Percentiles rank a stretch among this genome's conserved stretches.
Conservation (phyloP, 257 asterid species). For the Solanum dulcamara region DNA sequence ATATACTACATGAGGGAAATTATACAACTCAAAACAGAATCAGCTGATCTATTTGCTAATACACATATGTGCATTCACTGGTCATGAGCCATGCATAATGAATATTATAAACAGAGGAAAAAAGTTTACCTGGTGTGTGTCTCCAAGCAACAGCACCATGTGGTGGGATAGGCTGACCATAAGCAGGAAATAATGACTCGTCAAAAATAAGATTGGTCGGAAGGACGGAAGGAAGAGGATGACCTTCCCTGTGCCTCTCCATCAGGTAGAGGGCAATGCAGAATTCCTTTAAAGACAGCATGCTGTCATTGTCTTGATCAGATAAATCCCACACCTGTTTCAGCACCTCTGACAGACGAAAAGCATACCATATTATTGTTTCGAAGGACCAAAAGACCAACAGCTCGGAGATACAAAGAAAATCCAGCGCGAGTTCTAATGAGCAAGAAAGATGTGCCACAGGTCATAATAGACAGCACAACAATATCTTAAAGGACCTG, state of each 20-base stretch:
- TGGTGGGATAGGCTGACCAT: constrained; percentile 40
- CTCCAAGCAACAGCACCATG: constrained; percentile 57
- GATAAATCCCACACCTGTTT: constrained; percentile 98
- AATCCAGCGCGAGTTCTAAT: neutral
- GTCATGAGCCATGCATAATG: neutral
- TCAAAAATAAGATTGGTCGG: constrained; percentile 64
- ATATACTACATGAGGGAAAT: neutral
- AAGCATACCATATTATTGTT: neutral
- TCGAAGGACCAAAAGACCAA: neutral
- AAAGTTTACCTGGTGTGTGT: constrained; percentile 49
- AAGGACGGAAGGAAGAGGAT: constrained; percentile 59
- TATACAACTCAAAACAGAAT: neutral
- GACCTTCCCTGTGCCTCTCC: constrained; percentile 94
- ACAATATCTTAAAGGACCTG: neutral
- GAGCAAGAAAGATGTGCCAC: neutral
- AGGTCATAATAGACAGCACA: neutral
- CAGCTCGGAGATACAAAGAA: neutral
- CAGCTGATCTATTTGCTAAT: neutral
- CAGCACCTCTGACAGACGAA: constrained; percentile 65
- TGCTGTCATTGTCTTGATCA: constrained; percentile 94
- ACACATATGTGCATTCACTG: neutral
- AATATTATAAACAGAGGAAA: neutral
- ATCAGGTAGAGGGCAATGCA: constrained; percentile 90
- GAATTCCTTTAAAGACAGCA: constrained; percentile 89
- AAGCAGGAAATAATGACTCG: constrained; percentile 36